These are phyloP conservation scores for Trametes sp. DNA, from an alignment of 1,284 basidiomycete genomes.

Conservation along the genomic window DNA sequence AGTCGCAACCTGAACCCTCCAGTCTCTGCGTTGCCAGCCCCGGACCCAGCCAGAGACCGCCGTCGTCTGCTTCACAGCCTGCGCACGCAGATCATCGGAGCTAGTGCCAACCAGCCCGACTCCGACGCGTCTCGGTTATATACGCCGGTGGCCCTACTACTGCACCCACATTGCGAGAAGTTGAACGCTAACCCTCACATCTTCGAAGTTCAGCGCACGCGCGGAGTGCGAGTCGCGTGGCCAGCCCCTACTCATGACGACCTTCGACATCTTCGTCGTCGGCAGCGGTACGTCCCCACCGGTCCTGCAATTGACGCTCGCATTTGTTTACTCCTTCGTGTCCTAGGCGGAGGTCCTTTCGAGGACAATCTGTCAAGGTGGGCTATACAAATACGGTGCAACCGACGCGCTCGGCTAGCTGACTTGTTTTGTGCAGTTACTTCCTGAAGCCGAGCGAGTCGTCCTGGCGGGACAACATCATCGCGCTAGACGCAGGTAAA, in stretches of 20 bases:
- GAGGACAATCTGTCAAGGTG: slow-evolving; percentile 81
- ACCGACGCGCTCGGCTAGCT: slow-evolving; percentile 5
- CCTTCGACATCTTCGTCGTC: slow-evolving; percentile 76
- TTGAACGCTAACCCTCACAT: not conserved
- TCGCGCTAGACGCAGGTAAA: slow-evolving; percentile 78
- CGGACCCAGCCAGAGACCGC: not conserved
- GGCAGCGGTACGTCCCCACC: slow-evolving; percentile 57
- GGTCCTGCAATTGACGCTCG: not conserved
- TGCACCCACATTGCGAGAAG: slow-evolving; percentile 1
- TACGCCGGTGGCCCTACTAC: not conserved
- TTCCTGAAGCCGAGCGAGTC: slow-evolving; percentile 66
- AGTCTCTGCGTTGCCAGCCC: not conserved
- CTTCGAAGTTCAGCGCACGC: not conserved
- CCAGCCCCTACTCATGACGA: slow-evolving; percentile 41
- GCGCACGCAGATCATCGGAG: slow-evolving; percentile 6
- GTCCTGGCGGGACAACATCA: slow-evolving; percentile 71
- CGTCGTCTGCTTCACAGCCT: slow-evolving; percentile 31
- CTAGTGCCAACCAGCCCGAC: slow-evolving; percentile 13
- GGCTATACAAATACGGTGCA: slow-evolving; percentile 31
- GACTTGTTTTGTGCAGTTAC: slow-evolving; percentile 70
- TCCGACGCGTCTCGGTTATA: slow-evolving; percentile 1
- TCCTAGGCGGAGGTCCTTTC: slow-evolving; percentile 68
- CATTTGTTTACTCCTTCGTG: not conserved
- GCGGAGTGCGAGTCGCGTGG: not conserved
- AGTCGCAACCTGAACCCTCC: not conserved